Evolutionary conservation across 2,329 filamentous ascomycete genomes (phyloP).

Genomic region (Helicocarpus griseus): DNA sequence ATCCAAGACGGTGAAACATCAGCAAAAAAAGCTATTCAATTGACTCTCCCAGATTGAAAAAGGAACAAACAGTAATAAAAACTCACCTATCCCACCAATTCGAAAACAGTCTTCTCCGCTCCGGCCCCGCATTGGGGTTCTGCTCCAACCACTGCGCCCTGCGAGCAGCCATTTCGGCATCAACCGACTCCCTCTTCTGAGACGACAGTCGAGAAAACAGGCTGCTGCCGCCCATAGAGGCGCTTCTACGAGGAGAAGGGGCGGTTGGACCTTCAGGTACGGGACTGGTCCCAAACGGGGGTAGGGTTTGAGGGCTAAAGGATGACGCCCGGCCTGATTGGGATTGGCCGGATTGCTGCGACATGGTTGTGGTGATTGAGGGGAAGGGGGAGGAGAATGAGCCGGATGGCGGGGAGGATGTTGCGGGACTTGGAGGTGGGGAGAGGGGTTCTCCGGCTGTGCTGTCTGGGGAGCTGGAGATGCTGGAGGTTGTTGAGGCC

Average conservation of each 20-base stretch:
- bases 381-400: slow-evolving; percentile 15
- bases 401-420: not conserved
- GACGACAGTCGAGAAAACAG: slow-evolving; percentile 27
- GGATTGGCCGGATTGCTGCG: not conserved
- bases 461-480: slow-evolving; percentile 9
- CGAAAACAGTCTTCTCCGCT: slow-evolving; percentile 26
- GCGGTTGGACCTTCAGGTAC: not conserved
- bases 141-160: slow-evolving; percentile 39
- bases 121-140: slow-evolving; percentile 16
- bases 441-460: slow-evolving; percentile 5
- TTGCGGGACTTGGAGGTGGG: not conserved
- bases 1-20: no score
- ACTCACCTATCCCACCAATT: slow-evolving; percentile 31
- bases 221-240: slow-evolving; percentile 1
- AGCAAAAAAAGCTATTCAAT: no score
- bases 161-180: slow-evolving; percentile 26
- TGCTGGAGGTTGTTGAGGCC: slow-evolving; percentile 20
- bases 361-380: slow-evolving; percentile 5
- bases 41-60: not conserved
- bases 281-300: no score
- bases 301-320: no score
- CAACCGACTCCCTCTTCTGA: slow-evolving; percentile 35
- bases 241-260: not conserved
- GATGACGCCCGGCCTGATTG: not conserved
- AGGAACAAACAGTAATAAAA: slow-evolving; percentile 11